phyloP scores from a whole-genome alignment of 495 filamentous ascomycete species.

The Bacidia gigantensis region DNA sequence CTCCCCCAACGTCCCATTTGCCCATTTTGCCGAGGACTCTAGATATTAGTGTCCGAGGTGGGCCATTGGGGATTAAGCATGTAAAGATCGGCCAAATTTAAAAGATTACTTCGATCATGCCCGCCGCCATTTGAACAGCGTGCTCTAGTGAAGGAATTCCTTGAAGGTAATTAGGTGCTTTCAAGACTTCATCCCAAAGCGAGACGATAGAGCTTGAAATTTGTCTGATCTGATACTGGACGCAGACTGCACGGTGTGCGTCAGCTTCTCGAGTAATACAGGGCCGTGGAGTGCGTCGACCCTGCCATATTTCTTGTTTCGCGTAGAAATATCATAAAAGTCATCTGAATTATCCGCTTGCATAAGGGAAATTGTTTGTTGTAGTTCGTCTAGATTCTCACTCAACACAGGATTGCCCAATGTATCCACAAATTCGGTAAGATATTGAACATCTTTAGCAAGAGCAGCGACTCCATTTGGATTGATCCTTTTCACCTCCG shows the following conservation, averaged over 20 bases:
- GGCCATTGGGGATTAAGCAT: too few relatives aligned
- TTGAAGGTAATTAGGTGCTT: too few relatives aligned
- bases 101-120: too few relatives aligned
- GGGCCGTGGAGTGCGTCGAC: constrained; percentile 86
- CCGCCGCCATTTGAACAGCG: too few relatives aligned
- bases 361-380: constrained; percentile 81
- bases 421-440: constrained; percentile 70
- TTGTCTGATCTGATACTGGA: constrained; percentile 38
- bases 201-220: constrained; percentile 52
- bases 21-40: too few relatives aligned
- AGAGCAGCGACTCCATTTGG: constrained; percentile 71
- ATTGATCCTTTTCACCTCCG: constrained; percentile 70
- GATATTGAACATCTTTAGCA: constrained; percentile 66
- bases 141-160: too few relatives aligned
- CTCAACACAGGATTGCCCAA: constrained; percentile 68
- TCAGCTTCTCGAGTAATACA: constrained; percentile 72
- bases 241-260: constrained; percentile 45
- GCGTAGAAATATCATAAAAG: constrained; percentile 75
- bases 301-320: constrained; percentile 83
- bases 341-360: constrained; percentile 80
- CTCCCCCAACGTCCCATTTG: too few relatives aligned
- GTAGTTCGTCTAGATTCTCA: constrained; percentile 79
- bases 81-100: too few relatives aligned
- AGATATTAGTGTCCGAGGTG: too few relatives aligned
- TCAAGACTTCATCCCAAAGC: constrained; percentile 50